These are phyloP conservation scores for Pestalotiopsis sp. DNA, from an alignment of 2,329 filamentous ascomycete genomes.

Conservation along the genomic window DNA sequence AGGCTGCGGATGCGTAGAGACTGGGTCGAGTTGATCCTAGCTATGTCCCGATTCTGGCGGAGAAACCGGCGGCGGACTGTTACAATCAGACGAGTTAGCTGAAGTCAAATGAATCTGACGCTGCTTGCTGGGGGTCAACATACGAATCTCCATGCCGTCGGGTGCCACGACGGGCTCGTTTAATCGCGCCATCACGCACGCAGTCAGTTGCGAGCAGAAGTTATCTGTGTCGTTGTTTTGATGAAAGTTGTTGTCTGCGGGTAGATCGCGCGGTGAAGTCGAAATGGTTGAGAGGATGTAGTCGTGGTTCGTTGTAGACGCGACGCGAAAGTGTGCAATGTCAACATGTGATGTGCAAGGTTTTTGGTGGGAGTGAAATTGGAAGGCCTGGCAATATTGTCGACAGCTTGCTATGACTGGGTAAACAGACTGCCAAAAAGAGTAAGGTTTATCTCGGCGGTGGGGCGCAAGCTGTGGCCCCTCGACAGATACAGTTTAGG, in stretches of 20 bases:
- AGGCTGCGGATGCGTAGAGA: constrained; percentile 76
- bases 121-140: constrained; percentile 35
- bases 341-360: constrained; percentile 3
- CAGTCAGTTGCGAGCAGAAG: not conserved
- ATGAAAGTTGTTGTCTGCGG: not conserved
- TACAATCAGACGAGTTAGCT: not conserved
- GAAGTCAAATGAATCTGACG: not conserved
- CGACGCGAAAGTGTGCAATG: not conserved
- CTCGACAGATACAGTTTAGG: not conserved
- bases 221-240: not conserved
- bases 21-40: constrained; percentile 76
- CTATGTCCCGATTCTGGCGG: constrained; percentile 83
- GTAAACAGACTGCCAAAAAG: constrained; percentile 18
- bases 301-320: not conserved
- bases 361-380: constrained; percentile 4
- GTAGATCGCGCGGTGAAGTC: not conserved
- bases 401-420: constrained; percentile 9
- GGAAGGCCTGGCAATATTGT: constrained; percentile 2
- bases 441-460: constrained; percentile 8
- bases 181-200: constrained; percentile 71
- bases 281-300: not conserved
- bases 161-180: constrained; percentile 72
- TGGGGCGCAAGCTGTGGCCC: not conserved
- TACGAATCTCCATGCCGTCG: constrained; percentile 74
- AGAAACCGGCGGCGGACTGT: constrained; percentile 78